Conservation (phyloP, 2,329 filamentous ascomycete species). For the Fusarium pseudocircinatum region DNA sequence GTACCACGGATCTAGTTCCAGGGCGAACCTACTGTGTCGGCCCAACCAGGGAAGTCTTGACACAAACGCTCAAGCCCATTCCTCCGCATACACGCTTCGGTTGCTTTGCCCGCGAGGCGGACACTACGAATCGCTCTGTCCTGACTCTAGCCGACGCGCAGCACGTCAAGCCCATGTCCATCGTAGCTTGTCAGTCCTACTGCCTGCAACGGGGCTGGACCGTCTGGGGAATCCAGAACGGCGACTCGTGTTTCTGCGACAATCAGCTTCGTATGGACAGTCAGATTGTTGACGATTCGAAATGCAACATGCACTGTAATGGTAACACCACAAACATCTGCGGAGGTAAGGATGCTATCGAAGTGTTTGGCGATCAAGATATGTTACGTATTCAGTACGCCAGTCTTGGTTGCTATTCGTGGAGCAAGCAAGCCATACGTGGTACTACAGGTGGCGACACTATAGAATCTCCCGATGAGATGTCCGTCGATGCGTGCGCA, state of each 20-base stretch:
- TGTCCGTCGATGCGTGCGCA: not conserved
- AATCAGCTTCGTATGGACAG: not conserved
- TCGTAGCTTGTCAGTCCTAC: not conserved
- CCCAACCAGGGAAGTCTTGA: not conserved
- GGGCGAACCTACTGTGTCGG: not conserved
- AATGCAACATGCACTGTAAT: not conserved
- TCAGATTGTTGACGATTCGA: not conserved
- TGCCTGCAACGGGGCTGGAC: not conserved
- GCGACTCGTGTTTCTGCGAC: not conserved
- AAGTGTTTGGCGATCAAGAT: not conserved
- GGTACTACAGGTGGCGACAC: not conserved
- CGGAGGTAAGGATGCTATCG: not conserved
- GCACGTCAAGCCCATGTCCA: not conserved
- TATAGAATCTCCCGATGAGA: not conserved
- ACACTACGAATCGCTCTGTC: not conserved
- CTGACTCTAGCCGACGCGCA: rapidly evolving
- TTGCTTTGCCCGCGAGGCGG: not conserved
- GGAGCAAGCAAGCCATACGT: not conserved
- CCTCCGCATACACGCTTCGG: not conserved
- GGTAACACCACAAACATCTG: not conserved
- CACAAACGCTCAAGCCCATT: rapidly evolving
- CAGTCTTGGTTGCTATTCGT: not conserved
- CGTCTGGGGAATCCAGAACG: not conserved
- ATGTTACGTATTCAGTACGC: not conserved
- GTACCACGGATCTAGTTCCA: not conserved